Base-by-base conservation (phyloP, 345 rosid genomes). In the Gossypium thurberi region DNA sequence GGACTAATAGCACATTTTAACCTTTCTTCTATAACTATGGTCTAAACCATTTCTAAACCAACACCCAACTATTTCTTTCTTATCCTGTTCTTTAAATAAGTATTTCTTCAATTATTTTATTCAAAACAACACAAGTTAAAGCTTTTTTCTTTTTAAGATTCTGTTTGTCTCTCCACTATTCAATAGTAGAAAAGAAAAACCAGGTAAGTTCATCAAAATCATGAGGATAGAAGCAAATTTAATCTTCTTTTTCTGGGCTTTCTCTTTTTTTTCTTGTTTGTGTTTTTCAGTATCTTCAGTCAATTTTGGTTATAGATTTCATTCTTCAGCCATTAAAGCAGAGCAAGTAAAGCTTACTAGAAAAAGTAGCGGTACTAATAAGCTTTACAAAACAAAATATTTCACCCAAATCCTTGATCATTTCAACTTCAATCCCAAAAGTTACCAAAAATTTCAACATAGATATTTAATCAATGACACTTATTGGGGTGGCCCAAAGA, bases 351-450 rank as follows among this genome's bases (percentile, higher is more conserved):
- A 83, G 66, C 20, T 40, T 71, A n/a, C 74, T 5, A 9, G 44
- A 1, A 25, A 62, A 42, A 65, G 23, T 4, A 28, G 40, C 40
- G 0, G 25, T 17, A 42, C 11, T 18, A 63, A 75, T 51, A 63
- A 75, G 74, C 71, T 72, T 4, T 86, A 80, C 79, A 70, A 33
- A 70, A 79, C 82, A 9, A 77, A 69, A 46, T 90, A 80, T 76
- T 85, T 75, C 85, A 85, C 91, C 17, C 92, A 87, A 72, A 77
- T 73, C 20, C 87, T 90, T 0, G 94, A 90, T 61, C 94, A 87
- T 83, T 89, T 87, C 81, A 78, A 77, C 75, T 86, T 76, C 87
- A 78, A 42, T 23, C 85, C 85, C 6, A 74, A 70, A 14, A 83
- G 94, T 78, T 89, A 87, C 61, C 81, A 85, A 53, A 83, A 67